phyloP scores from a whole-genome alignment of 2,329 filamentous ascomycete species.

The Pseudogymnoascus sp. region DNA sequence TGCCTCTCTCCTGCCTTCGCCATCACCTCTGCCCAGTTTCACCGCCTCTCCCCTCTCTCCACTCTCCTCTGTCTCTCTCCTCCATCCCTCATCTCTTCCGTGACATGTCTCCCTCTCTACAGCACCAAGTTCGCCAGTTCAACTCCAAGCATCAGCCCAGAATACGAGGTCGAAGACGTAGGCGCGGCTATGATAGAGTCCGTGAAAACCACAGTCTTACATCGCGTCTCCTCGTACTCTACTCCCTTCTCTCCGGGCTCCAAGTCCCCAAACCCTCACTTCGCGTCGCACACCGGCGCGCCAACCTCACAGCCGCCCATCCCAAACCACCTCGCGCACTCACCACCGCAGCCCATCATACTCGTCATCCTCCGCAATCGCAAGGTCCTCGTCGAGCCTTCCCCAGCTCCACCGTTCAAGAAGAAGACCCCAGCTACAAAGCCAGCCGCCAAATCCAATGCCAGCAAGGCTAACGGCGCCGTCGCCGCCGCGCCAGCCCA shows the following conservation, averaged over 20 bases:
- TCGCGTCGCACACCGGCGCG: not conserved
- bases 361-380: conserved; percentile 53
- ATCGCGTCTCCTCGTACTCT: not conserved
- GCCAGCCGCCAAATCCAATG: conserved; percentile 32
- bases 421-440: conserved; percentile 36
- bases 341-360: conserved; percentile 34
- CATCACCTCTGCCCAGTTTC: too few relatives aligned
- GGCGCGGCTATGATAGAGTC: too few relatives aligned
- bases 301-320: not conserved
- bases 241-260: not conserved
- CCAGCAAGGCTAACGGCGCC: conserved; percentile 20
- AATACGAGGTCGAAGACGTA: too few relatives aligned
- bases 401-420: conserved; percentile 42
- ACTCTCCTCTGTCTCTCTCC: too few relatives aligned
- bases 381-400: conserved; percentile 45
- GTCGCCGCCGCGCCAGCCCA: conserved; percentile 13
- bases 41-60: too few relatives aligned
- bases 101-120: too few relatives aligned
- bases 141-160: too few relatives aligned
- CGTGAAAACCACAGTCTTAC: not conserved
- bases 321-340: not conserved
- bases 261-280: not conserved
- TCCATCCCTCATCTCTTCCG: too few relatives aligned
- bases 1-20: too few relatives aligned
- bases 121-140: too few relatives aligned